Evolutionary conservation across 2,329 filamentous ascomycete species (phyloP).

Genomic region (Leptographium wingfieldii): DNA sequence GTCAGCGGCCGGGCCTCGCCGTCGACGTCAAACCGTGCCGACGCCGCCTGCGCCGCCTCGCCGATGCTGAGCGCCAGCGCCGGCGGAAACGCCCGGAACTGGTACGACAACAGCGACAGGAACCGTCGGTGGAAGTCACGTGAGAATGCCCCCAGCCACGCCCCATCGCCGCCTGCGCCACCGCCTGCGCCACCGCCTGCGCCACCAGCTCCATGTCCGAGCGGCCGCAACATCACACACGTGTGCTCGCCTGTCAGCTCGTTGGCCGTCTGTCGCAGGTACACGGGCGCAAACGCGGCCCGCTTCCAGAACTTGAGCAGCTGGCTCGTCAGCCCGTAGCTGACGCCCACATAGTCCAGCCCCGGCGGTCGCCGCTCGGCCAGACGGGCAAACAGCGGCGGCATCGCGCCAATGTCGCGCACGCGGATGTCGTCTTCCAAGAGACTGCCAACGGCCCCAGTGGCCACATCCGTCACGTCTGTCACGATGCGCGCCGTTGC

Average conservation of each 20-base stretch:
- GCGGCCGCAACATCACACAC: slow-evolving; percentile 86
- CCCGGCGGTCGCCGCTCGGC: slow-evolving; percentile 66
- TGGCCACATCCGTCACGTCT: slow-evolving; percentile 59
- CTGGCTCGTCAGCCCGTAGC: slow-evolving; percentile 75
- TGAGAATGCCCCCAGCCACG: slow-evolving; percentile 84
- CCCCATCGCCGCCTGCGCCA: slow-evolving; percentile 25
- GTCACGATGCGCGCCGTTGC: slow-evolving; percentile 36
- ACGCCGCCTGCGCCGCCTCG: slow-evolving; percentile 49
- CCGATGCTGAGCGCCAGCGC: slow-evolving; percentile 75
- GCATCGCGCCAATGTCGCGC: slow-evolving; percentile 81
- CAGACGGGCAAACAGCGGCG: slow-evolving; percentile 81
- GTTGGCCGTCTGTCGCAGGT: slow-evolving; percentile 86
- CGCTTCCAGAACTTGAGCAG: slow-evolving; percentile 98
- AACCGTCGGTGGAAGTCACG: slow-evolving; percentile 94
- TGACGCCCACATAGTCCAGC: slow-evolving; percentile 90
- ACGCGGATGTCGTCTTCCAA: slow-evolving; percentile 82
- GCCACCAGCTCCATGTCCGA: slow-evolving; percentile 23
- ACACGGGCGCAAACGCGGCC: slow-evolving; percentile 73
- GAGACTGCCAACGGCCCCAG: slow-evolving; percentile 39
- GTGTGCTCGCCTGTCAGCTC: slow-evolving; percentile 96
- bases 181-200: slow-evolving; percentile 17
- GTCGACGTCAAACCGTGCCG: slow-evolving; percentile 32
- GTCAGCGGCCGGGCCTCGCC: slow-evolving; percentile 35
- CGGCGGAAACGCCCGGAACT: slow-evolving; percentile 74
- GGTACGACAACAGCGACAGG: slow-evolving; percentile 76